Base-by-base conservation (phyloP, 805 yeast species). In the Wickerhamomyces xylosicus region DNA sequence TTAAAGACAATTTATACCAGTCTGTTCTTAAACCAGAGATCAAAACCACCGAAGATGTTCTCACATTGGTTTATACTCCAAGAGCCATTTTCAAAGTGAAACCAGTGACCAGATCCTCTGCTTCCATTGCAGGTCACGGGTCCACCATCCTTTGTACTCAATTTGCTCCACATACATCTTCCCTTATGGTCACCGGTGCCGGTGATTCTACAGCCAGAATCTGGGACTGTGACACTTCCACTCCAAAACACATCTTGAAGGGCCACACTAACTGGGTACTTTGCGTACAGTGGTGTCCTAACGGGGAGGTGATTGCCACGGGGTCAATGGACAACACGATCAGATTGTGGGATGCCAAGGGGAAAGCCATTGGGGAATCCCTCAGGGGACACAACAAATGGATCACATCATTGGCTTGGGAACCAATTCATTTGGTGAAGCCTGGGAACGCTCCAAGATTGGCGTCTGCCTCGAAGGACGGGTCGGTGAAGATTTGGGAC, bases 221-320 rank as follows among this genome's bases (percentile, higher is more conserved):
- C 36, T 92, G 98, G 98, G 97, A 89, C 61, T 84, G 95, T 59
- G 80, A 86, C 51, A 89, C 97, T 0, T 92, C 85, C 48, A 92
- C 98, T 0, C 95, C 96, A 8, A 65, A 79, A 54, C 72, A 76
- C 44, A 85, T 95, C 0, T 63, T 92, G 38, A 53, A 67, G 5
- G 97, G 97, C 1, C 98, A 92, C 54, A 65, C 75, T 10, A 86
- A 89, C 63, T 92, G 97, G 96, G 97, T 92, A 6, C 64, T 92
- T 34, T 82, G 95, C 57, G 95, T 83, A 7, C 66, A 83, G 3
- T 92, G 94, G 80, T 81, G 94, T 17, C 97, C 98, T 3, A 84
- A 85, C 58, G 97, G 95, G 19, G 78, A 78, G 45, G 69, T 79
- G 53, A 75, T 92, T 35, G 98, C 98, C 11, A 90, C 98, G 1